Conservation (phyloP, 179 eudicot species). For the Corrigiola litoralis region DNA sequence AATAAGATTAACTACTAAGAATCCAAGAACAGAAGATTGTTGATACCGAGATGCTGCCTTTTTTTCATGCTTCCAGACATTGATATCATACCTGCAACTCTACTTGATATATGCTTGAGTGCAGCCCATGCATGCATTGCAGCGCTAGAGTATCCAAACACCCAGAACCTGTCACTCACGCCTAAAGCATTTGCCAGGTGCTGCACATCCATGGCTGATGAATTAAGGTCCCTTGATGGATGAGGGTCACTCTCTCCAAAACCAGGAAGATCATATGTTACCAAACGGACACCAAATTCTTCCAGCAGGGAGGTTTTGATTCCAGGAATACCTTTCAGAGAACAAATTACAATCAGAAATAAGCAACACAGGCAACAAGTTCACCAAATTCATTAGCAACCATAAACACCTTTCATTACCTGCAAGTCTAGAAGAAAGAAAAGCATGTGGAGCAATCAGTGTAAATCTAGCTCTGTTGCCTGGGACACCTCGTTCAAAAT, state of each 20-base stretch:
- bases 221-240: conserved; percentile 59
- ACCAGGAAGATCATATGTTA: conserved; percentile 91
- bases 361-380: neutral
- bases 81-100: conserved; percentile 51
- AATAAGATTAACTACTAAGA: conserved; percentile 8
- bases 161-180: conserved; percentile 69
- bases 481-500: conserved; percentile 66
- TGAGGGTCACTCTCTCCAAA: conserved; percentile 94
- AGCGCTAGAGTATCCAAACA: conserved; percentile 76
- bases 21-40: neutral
- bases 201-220: conserved; percentile 76
- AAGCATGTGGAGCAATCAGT: conserved; percentile 68
- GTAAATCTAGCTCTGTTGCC: conserved; percentile 62
- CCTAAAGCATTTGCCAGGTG: conserved; percentile 60
- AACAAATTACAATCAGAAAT: neutral
- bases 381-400: neutral
- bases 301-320: conserved; percentile 54
- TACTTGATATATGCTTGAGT: conserved; percentile 61
- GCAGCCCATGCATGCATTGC: conserved; percentile 87
- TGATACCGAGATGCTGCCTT: neutral
- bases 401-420: conserved; percentile 31
- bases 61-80: neutral
- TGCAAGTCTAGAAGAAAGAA: conserved; percentile 77
- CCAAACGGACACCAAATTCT: conserved; percentile 73
- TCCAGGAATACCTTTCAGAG: conserved; percentile 62